phyloP scores from a whole-genome alignment of 108 stramenopile genomes.

The Schizochytrium sp. region DNA sequence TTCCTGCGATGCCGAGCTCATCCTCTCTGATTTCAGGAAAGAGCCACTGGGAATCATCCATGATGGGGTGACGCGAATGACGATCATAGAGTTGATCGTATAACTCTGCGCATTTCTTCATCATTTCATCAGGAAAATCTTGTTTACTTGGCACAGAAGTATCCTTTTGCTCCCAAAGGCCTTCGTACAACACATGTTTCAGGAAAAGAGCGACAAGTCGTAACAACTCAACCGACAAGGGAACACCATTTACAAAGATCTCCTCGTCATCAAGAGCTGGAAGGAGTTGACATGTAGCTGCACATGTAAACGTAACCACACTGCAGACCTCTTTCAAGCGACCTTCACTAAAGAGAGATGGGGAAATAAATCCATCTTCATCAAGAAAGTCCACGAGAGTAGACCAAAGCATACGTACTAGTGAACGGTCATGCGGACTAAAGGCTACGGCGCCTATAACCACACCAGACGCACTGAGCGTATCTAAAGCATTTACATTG shows the following conservation, averaged over 20 bases:
- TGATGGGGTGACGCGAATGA: neutral
- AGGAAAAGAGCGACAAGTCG: neutral
- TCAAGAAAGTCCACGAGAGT: neutral
- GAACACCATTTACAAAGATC: constrained; percentile 4
- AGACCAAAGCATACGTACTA: constrained; percentile 23
- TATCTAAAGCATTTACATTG: neutral
- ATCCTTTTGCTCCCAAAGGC: constrained; percentile 31
- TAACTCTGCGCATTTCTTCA: neutral
- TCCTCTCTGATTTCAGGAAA: constrained; percentile 9
- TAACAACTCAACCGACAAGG: neutral
- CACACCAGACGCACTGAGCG: constrained; percentile 7
- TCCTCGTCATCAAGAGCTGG: constrained; percentile 55
- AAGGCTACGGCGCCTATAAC: constrained; percentile 35
- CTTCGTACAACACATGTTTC: constrained; percentile 27
- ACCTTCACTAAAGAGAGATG: neutral
- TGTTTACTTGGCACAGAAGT: neutral
- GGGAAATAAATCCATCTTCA: neutral
- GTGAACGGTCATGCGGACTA: neutral
- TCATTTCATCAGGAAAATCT: neutral
- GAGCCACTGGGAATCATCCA: constrained; percentile 25
- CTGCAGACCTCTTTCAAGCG: constrained; percentile 10
- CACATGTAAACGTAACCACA: neutral
- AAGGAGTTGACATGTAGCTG: constrained; percentile 21
- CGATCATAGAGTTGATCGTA: constrained; percentile 58
- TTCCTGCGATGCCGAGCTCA: neutral